These are phyloP conservation scores for Chenopodium berlandieri DNA, from an alignment of 148 eudicot genomes.

Conservation along the genomic window DNA sequence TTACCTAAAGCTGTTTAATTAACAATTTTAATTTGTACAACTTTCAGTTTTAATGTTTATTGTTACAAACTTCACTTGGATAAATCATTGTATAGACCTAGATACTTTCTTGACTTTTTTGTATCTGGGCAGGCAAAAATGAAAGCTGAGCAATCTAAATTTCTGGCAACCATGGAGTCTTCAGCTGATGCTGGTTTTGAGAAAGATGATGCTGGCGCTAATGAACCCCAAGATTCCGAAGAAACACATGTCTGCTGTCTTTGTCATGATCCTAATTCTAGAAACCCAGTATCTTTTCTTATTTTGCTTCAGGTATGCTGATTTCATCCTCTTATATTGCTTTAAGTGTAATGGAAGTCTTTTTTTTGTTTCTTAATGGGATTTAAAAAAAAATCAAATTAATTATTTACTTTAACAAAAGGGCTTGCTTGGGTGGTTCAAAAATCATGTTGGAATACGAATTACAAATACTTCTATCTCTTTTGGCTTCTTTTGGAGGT, in stretches of 20 bases:
- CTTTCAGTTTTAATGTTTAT: neutral
- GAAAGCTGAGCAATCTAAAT: constrained; percentile 91
- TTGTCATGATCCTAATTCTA: constrained; percentile 83
- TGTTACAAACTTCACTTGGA: neutral
- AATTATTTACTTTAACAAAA: neutral
- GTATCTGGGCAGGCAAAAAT: constrained; percentile 73
- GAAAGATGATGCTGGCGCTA: constrained; percentile 46
- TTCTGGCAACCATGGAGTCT: constrained; percentile 57
- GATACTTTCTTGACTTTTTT: neutral
- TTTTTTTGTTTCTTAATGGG: neutral
- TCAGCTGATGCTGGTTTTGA: constrained; percentile 36
- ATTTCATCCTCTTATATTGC: neutral
- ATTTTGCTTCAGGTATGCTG: constrained; percentile 82
- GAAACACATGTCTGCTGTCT: constrained; percentile 75
- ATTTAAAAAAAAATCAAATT: too few relatives aligned
- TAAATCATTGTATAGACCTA: neutral
- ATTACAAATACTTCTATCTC: neutral
- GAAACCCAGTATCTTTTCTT: constrained; percentile 64
- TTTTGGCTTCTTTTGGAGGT: neutral
- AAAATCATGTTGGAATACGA: neutral
- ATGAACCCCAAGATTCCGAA: constrained; percentile 34
- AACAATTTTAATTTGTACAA: neutral
- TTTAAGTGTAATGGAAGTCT: neutral
- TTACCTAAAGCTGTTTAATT: neutral
- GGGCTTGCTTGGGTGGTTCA: neutral